A percentile compares a stretch with the other conserved stretches of the same genome.
phyloP scores from a whole-genome alignment of 2,329 filamentous ascomycete species.

The Colletotrichum graminicola region DNA sequence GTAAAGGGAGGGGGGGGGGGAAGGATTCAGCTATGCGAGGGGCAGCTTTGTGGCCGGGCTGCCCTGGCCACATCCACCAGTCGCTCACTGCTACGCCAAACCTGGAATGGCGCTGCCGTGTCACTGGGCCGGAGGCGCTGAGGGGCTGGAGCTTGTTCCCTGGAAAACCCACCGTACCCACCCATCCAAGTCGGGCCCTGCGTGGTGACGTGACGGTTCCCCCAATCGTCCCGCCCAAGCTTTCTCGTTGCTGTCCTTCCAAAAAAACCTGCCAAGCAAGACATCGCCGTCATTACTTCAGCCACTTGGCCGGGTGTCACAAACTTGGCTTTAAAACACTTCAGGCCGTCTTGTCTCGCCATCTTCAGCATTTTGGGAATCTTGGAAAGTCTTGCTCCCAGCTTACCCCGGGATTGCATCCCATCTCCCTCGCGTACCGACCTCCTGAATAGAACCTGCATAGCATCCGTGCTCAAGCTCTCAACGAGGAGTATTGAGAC shows the following conservation, averaged over 20 bases:
- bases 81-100: constrained; percentile 14
- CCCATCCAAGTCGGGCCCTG: constrained; percentile 28
- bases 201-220: constrained; percentile 40
- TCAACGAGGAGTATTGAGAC: constrained; percentile 26
- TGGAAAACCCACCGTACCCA: constrained; percentile 29
- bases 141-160: constrained; percentile 40
- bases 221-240: constrained; percentile 29
- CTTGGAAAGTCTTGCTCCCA: neutral
- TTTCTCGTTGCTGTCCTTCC: constrained; percentile 1
- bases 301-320: constrained; percentile 26
- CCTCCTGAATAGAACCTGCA: neutral
- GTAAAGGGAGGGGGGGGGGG: too few species aligned
- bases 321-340: constrained; percentile 14
- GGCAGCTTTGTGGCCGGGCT: constrained; percentile 11
- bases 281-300: constrained; percentile 41
- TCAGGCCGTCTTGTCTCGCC: neutral
- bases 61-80: constrained; percentile 18
- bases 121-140: constrained; percentile 22
- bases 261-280: constrained; percentile 42
- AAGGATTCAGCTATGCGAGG: constrained; percentile 9
- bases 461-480: constrained; percentile 36
- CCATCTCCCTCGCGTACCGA: constrained; percentile 1
- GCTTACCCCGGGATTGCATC: constrained; percentile 24
- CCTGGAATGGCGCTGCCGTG: constrained; percentile 33
- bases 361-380: neutral